Conservation (phyloP, 1,139 yeast species). For the Saccharomyces hybrid region DNA sequence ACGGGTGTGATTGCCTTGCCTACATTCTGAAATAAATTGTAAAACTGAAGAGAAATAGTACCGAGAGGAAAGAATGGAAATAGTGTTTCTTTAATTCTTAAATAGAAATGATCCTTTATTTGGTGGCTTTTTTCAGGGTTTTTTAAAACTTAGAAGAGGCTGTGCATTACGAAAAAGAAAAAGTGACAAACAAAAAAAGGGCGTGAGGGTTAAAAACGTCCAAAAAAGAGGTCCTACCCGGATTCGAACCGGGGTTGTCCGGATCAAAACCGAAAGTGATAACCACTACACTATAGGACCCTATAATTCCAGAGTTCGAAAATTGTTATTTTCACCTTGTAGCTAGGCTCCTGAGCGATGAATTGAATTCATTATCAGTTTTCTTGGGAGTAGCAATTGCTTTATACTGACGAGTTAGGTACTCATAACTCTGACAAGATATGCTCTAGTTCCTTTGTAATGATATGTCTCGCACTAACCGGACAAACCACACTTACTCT, state of each 20-base stretch:
- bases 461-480: background rate
- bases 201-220: background rate
- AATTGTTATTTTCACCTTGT: too few species aligned
- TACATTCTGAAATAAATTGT: background rate
- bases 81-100: background rate
- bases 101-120: background rate
- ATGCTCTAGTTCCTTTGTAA: background rate
- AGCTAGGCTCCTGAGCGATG: background rate
- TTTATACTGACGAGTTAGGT: background rate
- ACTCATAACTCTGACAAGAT: background rate
- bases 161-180: background rate
- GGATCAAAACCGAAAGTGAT: constrained; percentile 68
- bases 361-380: background rate
- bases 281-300: constrained; percentile 52
- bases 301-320: background rate
- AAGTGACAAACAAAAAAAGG: background rate
- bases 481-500: background rate
- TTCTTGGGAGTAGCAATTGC: background rate
- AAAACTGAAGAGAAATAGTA: background rate
- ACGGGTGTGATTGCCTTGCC: background rate
- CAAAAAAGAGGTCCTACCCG: constrained; percentile 72
- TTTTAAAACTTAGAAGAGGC: background rate
- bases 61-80: background rate
- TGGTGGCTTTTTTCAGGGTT: background rate
- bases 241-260: constrained; percentile 92